A percentile compares a stretch with the other conserved stretches of the same genome.
Evolutionary conservation across 2,329 filamentous ascomycete genomes (phyloP).

Genomic region (Cordyceps pruinosa): DNA sequence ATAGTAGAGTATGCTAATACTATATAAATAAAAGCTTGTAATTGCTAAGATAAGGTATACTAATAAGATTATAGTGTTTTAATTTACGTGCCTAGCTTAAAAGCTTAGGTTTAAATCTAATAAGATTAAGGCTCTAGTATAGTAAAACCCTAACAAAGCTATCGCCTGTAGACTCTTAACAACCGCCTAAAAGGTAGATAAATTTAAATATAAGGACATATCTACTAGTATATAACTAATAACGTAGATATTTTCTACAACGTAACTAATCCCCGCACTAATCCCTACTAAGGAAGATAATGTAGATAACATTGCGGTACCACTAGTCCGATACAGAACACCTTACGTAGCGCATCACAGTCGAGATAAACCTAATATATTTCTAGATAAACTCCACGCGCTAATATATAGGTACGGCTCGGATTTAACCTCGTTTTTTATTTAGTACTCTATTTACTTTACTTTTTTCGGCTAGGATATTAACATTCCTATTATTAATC

Average conservation of each 20-base stretch:
- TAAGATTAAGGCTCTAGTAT: conserved; percentile 11
- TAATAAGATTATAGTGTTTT: conserved; percentile 12
- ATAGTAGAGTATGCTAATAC: conserved; percentile 10
- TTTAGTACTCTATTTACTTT: conserved; percentile 2
- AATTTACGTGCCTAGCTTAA: conserved; percentile 8
- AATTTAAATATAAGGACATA: conserved; percentile 2
- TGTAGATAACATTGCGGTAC: not conserved
- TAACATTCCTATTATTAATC: not conserved
- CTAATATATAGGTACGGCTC: not conserved
- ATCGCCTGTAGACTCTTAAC: conserved; percentile 7
- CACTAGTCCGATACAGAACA: not conserved
- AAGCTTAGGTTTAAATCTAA: conserved; percentile 12
- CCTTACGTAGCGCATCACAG: not conserved
- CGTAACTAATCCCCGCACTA: not conserved
- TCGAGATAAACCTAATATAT: conserved; percentile 1
- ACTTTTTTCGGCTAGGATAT: not conserved
- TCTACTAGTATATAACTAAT: not conserved
- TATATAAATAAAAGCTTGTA: conserved; percentile 7
- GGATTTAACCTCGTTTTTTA: not conserved
- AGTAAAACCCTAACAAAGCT: conserved; percentile 6
- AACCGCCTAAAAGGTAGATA: conserved; percentile 5
- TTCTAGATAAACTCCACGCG: conserved; percentile 3
- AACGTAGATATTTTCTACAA: not conserved
- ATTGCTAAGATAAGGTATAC: not conserved
- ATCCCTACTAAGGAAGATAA: not conserved